A percentile compares a stretch with the other conserved stretches of the same genome.
Conservation (phyloP, 75 land plant species). For the Pseudotsuga menziesii region DNA sequence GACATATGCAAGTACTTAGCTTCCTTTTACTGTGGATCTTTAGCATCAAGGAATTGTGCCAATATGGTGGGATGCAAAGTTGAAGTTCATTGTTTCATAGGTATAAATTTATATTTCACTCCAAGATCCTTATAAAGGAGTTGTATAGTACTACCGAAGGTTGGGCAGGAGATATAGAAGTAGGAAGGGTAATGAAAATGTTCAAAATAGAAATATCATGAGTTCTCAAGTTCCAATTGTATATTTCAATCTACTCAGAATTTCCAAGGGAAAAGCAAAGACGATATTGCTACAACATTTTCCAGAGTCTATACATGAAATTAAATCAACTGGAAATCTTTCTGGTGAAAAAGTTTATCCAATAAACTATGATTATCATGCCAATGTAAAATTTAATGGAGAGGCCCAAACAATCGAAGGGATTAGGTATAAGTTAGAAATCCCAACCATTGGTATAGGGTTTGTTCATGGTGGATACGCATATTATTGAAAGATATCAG, state of each 20-base stretch:
- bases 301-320: conserved; percentile 62
- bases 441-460: conserved; percentile 62
- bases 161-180: conserved; percentile 64
- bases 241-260: conserved; percentile 80
- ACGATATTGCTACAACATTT: conserved; percentile 76
- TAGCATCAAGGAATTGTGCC: conserved; percentile 98
- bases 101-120: conserved; percentile 88
- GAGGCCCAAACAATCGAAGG: conserved; percentile 88
- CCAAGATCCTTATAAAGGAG: conserved; percentile 77
- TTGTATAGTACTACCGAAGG: conserved; percentile 67
- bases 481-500: conserved; percentile 28
- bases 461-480: conserved; percentile 72
- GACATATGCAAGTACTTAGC: conserved; percentile 29
- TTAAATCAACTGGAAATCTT: conserved; percentile 53
- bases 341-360: conserved; percentile 48
- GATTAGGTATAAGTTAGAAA: conserved; percentile 72
- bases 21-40: conserved; percentile 78
- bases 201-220: conserved; percentile 28
- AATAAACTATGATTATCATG: conserved; percentile 98
- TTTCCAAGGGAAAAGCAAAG: conserved; percentile 84
- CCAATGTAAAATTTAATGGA: conserved; percentile 67
- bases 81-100: conserved; percentile 85
- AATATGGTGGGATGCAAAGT: conserved; percentile 99
- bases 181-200: conserved; percentile 16
- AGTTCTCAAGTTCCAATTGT: conserved; percentile 58